Conservation (phyloP, 371 early-diverging fungal genomes). For the Mucor piriformis region DNA sequence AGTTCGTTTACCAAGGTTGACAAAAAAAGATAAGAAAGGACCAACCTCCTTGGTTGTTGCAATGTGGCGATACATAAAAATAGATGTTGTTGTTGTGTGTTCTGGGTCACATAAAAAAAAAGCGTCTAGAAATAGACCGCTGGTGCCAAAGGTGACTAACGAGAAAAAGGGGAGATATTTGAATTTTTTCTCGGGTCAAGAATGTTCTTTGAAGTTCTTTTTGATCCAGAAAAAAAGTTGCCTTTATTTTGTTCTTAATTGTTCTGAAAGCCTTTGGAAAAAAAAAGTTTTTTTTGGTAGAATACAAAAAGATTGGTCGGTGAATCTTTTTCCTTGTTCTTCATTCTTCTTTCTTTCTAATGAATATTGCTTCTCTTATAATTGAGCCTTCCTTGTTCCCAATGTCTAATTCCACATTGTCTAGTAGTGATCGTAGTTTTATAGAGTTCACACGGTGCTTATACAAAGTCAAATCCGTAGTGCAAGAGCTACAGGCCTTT, state of each 20-base stretch:
- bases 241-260: background rate
- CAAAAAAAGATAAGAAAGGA: too few relatives aligned
- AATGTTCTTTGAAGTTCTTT: constrained; percentile 12
- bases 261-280: constrained; percentile 5
- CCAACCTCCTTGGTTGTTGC: background rate
- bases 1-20: too few relatives aligned
- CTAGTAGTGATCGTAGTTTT: constrained; percentile 24
- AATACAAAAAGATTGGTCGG: constrained; percentile 4
- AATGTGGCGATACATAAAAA: background rate
- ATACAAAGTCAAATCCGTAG: constrained; percentile 26
- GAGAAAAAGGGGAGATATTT: too few relatives aligned
- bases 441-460: constrained; percentile 32
- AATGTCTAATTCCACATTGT: constrained; percentile 10
- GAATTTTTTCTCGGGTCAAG: too few relatives aligned
- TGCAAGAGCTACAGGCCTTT: constrained; percentile 24
- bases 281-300: background rate
- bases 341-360: background rate
- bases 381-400: constrained; percentile 1
- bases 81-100: too few relatives aligned
- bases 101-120: constrained; percentile 1
- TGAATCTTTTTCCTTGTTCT: background rate
- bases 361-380: constrained; percentile 3
- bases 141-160: too few relatives aligned
- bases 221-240: background rate
- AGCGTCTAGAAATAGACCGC: background rate